Percentiles rank a stretch among this genome's conserved stretches.
Evolutionary conservation across 1,139 yeast genomes (phyloP).

Genomic region (Suhomyces coccinellae): DNA sequence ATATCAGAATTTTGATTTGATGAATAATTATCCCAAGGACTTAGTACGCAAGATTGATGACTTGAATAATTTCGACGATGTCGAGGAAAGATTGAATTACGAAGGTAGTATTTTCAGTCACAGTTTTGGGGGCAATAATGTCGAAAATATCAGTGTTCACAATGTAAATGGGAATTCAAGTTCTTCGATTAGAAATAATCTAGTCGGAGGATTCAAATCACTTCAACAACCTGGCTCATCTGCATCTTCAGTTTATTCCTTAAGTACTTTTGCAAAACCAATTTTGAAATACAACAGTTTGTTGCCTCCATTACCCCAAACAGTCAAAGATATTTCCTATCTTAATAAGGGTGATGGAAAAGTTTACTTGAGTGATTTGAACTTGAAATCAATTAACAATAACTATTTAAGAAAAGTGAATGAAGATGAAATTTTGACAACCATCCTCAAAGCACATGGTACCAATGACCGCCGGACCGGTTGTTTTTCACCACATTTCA

Average conservation of each 20-base stretch:
- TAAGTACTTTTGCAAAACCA: slow-evolving; percentile 33
- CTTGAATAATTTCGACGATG: slow-evolving; percentile 21
- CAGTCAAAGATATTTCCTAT: slow-evolving; percentile 29
- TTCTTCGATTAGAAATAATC: slow-evolving; percentile 6
- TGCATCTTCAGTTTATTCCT: slow-evolving; percentile 34
- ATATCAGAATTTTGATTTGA: slow-evolving; percentile 41
- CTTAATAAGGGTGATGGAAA: slow-evolving; percentile 40
- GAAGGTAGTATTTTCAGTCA: slow-evolving; percentile 8
- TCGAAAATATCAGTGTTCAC: slow-evolving; percentile 3
- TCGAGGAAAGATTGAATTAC: slow-evolving; percentile 10
- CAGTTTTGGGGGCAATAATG: slow-evolving; percentile 1
- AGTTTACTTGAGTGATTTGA: slow-evolving; percentile 44
- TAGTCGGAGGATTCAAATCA: slow-evolving; percentile 5
- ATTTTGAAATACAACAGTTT: slow-evolving; percentile 37
- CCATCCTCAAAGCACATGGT: slow-evolving; percentile 26
- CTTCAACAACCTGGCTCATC: slow-evolving; percentile 22
- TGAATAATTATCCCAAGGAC: slow-evolving; percentile 39
- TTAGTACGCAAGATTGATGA: slow-evolving; percentile 26
- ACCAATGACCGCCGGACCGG: slow-evolving; percentile 1
- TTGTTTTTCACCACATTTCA: neutral
- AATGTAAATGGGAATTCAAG: slow-evolving; percentile 2
- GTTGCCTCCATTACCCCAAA: slow-evolving; percentile 37
- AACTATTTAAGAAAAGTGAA: slow-evolving; percentile 32
- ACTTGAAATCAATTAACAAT: slow-evolving; percentile 40
- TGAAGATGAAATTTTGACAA: slow-evolving; percentile 40